Percentiles rank a stretch among this genome's conserved stretches.
Evolutionary conservation across 768 basidiomycete species (phyloP).

Genomic region (Lyophyllum semitale): DNA sequence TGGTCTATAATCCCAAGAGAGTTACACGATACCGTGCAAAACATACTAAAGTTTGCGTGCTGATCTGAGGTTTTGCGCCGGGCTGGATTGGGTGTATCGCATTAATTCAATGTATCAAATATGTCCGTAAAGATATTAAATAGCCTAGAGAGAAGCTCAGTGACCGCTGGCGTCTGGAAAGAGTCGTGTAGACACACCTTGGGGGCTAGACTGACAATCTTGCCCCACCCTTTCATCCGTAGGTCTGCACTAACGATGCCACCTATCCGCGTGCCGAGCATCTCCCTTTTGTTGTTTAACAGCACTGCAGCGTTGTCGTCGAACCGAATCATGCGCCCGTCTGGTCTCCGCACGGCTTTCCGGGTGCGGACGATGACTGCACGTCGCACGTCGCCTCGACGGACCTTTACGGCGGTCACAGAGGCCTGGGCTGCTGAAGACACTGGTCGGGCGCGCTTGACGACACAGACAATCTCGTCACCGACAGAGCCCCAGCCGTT

Average conservation of each 20-base stretch:
- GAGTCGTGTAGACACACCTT: slow-evolving; percentile 56
- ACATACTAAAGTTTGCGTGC: no score
- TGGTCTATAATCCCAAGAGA: no score
- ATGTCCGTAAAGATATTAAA: slow-evolving; percentile 7
- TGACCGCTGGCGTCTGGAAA: not conserved
- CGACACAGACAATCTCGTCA: slow-evolving; percentile 94
- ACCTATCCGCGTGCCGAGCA: slow-evolving; percentile 93
- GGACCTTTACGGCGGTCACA: slow-evolving; percentile 84
- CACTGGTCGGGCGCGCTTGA: slow-evolving; percentile 87
- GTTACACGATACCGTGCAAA: no score
- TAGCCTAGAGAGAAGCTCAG: slow-evolving; percentile 11
- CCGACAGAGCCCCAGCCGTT: slow-evolving; percentile 93
- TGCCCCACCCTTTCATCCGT: slow-evolving; percentile 91
- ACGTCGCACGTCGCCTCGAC: slow-evolving; percentile 91
- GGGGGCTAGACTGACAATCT: slow-evolving; percentile 89
- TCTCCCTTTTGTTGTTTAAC: slow-evolving; percentile 93
- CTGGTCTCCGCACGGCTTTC: slow-evolving; percentile 82
- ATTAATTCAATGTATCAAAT: not conserved
- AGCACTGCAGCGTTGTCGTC: slow-evolving; percentile 97
- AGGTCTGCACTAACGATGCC: slow-evolving; percentile 92
- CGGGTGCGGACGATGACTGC: slow-evolving; percentile 95
- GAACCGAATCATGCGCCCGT: slow-evolving; percentile 86
- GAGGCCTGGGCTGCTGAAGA: slow-evolving; percentile 66
- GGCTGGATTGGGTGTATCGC: not conserved
- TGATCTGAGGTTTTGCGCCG: no score